Evolutionary conservation across 208 protist species (phyloP).

Genomic region (Trypanosoma brucei): DNA sequence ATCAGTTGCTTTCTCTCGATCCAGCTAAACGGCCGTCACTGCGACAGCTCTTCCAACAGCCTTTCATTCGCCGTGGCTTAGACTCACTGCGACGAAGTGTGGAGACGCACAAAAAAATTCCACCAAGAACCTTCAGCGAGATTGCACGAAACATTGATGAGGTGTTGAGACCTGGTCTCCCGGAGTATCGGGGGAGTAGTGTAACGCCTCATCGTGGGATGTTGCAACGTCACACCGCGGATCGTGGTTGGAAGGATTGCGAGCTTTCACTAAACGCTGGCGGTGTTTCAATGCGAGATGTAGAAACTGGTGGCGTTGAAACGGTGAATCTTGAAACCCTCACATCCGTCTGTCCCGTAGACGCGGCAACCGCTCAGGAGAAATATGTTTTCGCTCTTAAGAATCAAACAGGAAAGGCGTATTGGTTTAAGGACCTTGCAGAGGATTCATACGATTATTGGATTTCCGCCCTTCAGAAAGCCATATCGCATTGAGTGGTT

Average conservation of each 20-base stretch:
- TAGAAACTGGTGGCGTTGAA: slow-evolving; percentile 39
- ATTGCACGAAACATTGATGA: slow-evolving; percentile 58
- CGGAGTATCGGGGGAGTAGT: slow-evolving; percentile 30
- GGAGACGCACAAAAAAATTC: slow-evolving; percentile 65
- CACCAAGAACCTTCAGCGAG: slow-evolving; percentile 43
- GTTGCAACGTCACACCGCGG: slow-evolving; percentile 69
- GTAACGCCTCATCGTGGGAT: slow-evolving; percentile 36
- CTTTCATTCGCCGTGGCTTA: slow-evolving; percentile 56
- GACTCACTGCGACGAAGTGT: slow-evolving; percentile 75
- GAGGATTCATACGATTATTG: slow-evolving; percentile 51
- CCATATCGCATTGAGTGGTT: slow-evolving; percentile 24
- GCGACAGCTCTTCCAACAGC: slow-evolving; percentile 59
- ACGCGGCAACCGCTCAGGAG: slow-evolving; percentile 62
- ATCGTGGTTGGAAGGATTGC: slow-evolving; percentile 75
- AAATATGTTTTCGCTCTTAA: slow-evolving; percentile 82
- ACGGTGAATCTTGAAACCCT: slow-evolving; percentile 43
- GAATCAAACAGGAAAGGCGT: slow-evolving; percentile 76
- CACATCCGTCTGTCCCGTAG: slow-evolving; percentile 83
- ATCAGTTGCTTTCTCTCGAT: slow-evolving; percentile 58
- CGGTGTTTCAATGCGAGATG: slow-evolving; percentile 39
- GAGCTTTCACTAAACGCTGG: slow-evolving; percentile 51
- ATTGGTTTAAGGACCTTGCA: slow-evolving; percentile 66
- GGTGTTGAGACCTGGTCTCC: slow-evolving; percentile 34
- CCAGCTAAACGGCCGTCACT: slow-evolving; percentile 54
- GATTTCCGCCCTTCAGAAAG: slow-evolving; percentile 57